Conservation (phyloP, 441 rosid genomes). For the Gossypium schwendimanii region DNA sequence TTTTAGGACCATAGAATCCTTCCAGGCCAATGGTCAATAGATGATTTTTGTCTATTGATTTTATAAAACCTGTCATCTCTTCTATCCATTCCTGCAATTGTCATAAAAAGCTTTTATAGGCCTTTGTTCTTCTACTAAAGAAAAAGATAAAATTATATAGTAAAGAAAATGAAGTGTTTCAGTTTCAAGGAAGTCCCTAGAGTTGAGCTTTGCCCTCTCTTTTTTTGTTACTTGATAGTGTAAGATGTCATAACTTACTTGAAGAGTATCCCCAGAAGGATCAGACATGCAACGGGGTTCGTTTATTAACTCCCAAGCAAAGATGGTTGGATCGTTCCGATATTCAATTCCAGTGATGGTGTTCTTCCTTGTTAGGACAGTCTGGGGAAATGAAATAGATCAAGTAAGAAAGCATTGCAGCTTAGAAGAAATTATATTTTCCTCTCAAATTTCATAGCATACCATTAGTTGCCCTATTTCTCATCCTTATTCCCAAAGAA, state of each 20-base stretch:
- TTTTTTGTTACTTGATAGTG: not conserved
- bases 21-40: slow-evolving; percentile 81
- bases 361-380: slow-evolving; percentile 71
- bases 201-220: not conserved
- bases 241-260: slow-evolving; percentile 44
- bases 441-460: not conserved
- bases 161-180: not conserved
- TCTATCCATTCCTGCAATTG: slow-evolving; percentile 72
- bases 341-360: slow-evolving; percentile 75
- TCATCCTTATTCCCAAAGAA: not conserved
- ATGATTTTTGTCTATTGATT: slow-evolving; percentile 81
- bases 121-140: not conserved
- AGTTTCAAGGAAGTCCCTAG: not conserved
- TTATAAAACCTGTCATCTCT: slow-evolving; percentile 76
- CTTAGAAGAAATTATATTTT: not conserved
- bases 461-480: not conserved
- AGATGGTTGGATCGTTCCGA: slow-evolving; percentile 80
- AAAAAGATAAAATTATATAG: not conserved
- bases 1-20: slow-evolving; percentile 89
- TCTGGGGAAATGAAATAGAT: slow-evolving; percentile 34
- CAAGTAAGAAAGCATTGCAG: not conserved
- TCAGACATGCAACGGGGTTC: slow-evolving; percentile 91
- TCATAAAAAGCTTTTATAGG: not conserved
- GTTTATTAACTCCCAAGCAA: slow-evolving; percentile 92
- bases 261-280: slow-evolving; percentile 83